Evolutionary conservation across 768 basidiomycete species (phyloP).

Genomic region (Strobilomyces echinocephalus): DNA sequence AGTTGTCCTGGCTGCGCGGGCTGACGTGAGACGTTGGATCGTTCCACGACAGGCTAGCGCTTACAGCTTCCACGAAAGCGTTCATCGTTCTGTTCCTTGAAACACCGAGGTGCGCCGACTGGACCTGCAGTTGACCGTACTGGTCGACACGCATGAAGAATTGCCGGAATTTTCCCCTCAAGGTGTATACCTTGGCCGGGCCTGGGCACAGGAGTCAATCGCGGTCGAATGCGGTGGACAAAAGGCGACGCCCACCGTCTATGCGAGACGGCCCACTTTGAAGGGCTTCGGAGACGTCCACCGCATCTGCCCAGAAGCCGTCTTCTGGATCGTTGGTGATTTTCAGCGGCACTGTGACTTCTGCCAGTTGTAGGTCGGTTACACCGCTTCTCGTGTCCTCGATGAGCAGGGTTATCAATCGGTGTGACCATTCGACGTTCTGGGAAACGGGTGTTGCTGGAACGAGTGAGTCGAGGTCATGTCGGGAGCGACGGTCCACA

Average conservation of each 20-base stretch:
- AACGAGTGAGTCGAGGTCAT: constrained; percentile 5
- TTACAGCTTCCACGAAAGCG: constrained; percentile 55
- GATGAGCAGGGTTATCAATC: constrained; percentile 66
- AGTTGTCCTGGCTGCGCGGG: constrained; percentile 25
- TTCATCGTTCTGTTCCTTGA: constrained; percentile 50
- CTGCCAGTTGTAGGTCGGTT: constrained; percentile 56
- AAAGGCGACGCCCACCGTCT: constrained; percentile 47
- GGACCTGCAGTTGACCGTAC: constrained; percentile 45
- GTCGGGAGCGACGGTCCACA: constrained; percentile 14
- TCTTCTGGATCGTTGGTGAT: constrained; percentile 43
- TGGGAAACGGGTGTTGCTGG: constrained; percentile 12
- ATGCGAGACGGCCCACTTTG: constrained; percentile 62
- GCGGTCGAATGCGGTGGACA: neutral
- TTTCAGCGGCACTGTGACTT: constrained; percentile 58
- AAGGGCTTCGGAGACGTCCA: constrained; percentile 52
- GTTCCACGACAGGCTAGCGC: constrained; percentile 17
- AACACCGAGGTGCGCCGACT: constrained; percentile 55
- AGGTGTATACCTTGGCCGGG: constrained; percentile 62
- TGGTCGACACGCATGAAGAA: constrained; percentile 59
- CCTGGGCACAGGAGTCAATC: constrained; percentile 34
- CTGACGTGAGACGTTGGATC: constrained; percentile 16
- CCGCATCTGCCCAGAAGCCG: constrained; percentile 69
- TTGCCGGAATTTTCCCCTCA: constrained; percentile 66
- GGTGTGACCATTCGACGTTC: constrained; percentile 24
- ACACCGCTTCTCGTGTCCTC: constrained; percentile 53